Evolutionary conservation across 257 asterid species (phyloP).

Genomic region (Salvia rosmarinus): DNA sequence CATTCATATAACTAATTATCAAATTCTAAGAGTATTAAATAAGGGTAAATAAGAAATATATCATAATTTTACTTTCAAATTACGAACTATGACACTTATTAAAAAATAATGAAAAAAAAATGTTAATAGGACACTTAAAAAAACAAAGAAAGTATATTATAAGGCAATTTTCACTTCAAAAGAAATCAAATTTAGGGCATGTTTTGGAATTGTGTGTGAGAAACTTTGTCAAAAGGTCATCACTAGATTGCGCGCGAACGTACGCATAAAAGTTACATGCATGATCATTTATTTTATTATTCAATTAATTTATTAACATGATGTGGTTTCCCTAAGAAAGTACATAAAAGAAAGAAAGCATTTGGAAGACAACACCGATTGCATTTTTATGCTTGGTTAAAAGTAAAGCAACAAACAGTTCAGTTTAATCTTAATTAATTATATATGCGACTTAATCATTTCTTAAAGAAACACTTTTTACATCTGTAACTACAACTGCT

Average conservation of each 20-base stretch:
- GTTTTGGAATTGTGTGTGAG: neutral
- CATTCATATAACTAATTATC: too few relatives aligned
- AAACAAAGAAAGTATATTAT: too few relatives aligned
- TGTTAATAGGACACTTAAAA: too few relatives aligned
- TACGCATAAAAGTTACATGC: conserved; percentile 18
- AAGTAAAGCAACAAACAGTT: neutral
- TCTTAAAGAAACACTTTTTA: neutral
- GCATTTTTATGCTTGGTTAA: conserved; percentile 19
- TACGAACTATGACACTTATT: too few relatives aligned
- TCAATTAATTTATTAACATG: conserved; percentile 18
- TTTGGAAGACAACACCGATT: neutral
- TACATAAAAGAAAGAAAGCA: conserved; percentile 11
- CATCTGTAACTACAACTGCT: neutral
- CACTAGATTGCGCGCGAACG: conserved; percentile 24
- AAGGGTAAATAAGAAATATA: too few relatives aligned
- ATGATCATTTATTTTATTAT: conserved; percentile 15
- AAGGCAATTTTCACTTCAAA: neutral
- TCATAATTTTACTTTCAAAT: too few relatives aligned
- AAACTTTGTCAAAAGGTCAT: conserved; percentile 21
- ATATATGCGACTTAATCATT: neutral
- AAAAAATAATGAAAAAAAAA: too few relatives aligned
- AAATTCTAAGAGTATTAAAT: too few relatives aligned
- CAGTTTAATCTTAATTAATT: neutral
- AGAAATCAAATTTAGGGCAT: neutral
- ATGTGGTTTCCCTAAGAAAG: conserved; percentile 36